Evolutionary conservation across 192 early-diverging fungal genomes (phyloP), one percentile per base, ranked within the genome.

Genomic region (Entophlyctis luteolus): DNA sequence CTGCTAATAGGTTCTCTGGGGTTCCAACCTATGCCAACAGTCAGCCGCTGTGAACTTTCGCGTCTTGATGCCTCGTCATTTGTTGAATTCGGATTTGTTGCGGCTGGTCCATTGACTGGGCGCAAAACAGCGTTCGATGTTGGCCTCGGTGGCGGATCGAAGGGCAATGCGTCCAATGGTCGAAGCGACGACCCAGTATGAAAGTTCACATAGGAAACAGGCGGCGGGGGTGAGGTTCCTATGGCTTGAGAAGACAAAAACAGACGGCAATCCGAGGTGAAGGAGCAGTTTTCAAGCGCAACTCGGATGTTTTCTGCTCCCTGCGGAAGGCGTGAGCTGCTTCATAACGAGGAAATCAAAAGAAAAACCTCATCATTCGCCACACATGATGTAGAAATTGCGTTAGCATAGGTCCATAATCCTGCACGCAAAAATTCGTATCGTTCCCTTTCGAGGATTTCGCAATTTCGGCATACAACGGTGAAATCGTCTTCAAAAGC

Each of bases 321-420:
- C 72, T 84, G 49, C 3, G 6, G 2, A 5, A 6, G 42, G 42
- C 42, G 10, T 45, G n/a, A n/a, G n/a, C 42, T 14, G 42, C n/a
- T 10, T 10, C n/a, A 14, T 45, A 14, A n/a, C 10, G 42, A 14
- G 10, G n/a, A n/a, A n/a, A 45, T 45, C 10, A 3, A 14, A 53
- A 34, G 20, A 22, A 54, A 28, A 45, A 77, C 78, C 68, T 79
- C 77, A 67, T 84, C 82, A 53, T 84, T 77, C 0, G 77, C 39
- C 4, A 84, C 79, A 56, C 82, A 84, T 18, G 68, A 63, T 16
- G 55, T 62, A 3, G 80, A 77, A 6, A 84, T 22, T 14, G 82
- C 73, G 54, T 84, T 84, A 2, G 79, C 72, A 48, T 79, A 84
- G 55, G 75, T 79, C 82, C 82, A 84, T 25, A 84, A 36, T 31